Evolutionary conservation across 2,329 filamentous ascomycete species (phyloP).

Genomic region (Periconia sp.): DNA sequence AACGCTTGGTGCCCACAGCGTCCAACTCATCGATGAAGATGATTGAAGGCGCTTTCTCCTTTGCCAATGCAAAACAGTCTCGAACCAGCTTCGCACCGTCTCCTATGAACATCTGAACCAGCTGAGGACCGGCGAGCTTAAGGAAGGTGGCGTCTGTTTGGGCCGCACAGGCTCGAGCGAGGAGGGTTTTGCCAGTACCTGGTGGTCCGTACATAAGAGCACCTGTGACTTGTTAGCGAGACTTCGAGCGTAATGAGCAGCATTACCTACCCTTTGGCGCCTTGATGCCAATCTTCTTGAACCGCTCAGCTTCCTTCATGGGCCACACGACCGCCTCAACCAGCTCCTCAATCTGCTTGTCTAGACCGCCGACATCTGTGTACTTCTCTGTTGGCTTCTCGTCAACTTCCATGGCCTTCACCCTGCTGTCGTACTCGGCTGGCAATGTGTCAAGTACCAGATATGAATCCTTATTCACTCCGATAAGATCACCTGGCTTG

Average conservation of each 20-base stretch:
- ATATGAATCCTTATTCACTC: slow-evolving; percentile 99
- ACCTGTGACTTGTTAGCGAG: slow-evolving; percentile 55
- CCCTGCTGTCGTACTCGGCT: slow-evolving; percentile 96
- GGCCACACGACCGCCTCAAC: slow-evolving; percentile 99
- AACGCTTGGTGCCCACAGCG: slow-evolving; percentile 97
- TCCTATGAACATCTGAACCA: slow-evolving; percentile 99
- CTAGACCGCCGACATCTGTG: slow-evolving; percentile 93
- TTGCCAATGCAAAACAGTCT: slow-evolving; percentile 95
- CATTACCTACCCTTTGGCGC: slow-evolving; percentile 83
- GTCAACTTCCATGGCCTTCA: slow-evolving; percentile 99
- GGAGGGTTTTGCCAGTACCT: slow-evolving; percentile 87
- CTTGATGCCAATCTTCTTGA: slow-evolving; percentile 99
- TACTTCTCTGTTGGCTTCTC: slow-evolving; percentile 99
- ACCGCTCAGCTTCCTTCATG: slow-evolving; percentile 98
- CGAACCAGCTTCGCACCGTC: slow-evolving; percentile 97
- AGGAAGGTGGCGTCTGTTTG: slow-evolving; percentile 99
- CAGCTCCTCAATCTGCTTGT: slow-evolving; percentile 99
- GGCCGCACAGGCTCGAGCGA: slow-evolving; percentile 93
- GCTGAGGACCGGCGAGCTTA: slow-evolving; percentile 94
- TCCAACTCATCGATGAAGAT: slow-evolving; percentile 99
- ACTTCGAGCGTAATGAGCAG: not conserved
- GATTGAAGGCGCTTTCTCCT: slow-evolving; percentile 98
- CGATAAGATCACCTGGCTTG: slow-evolving; percentile 94
- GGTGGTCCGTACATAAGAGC: slow-evolving; percentile 97
- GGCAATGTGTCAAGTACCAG: slow-evolving; percentile 95